Conservation (phyloP, 2,329 filamentous ascomycete genomes). For the Didymella pinodella region DNA sequence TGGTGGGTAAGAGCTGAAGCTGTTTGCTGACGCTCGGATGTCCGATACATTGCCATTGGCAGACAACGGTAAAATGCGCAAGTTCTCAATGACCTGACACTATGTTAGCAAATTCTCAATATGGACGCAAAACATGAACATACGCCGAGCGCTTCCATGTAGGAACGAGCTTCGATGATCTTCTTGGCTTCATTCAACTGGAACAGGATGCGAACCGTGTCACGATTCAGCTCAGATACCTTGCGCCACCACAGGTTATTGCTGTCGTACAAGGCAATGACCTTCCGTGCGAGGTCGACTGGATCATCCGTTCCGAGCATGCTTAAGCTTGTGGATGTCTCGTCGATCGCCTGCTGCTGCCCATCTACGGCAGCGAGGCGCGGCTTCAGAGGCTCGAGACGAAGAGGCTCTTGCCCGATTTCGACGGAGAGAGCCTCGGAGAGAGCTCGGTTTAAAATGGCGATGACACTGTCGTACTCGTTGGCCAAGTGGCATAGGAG, state of each 20-base stretch:
- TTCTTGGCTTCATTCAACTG: constrained; percentile 68
- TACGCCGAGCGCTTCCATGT: constrained; percentile 70
- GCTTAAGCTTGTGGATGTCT: constrained; percentile 61
- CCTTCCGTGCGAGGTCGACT: constrained; percentile 67
- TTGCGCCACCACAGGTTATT: constrained; percentile 68
- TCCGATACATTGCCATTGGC: constrained; percentile 76
- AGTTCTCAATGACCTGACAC: constrained; percentile 71
- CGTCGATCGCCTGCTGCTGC: constrained; percentile 36
- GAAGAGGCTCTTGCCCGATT: constrained; percentile 80
- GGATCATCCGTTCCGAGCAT: constrained; percentile 74
- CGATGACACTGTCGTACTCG: constrained; percentile 93
- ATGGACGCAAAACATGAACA: constrained; percentile 45
- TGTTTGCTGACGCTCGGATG: constrained; percentile 81
- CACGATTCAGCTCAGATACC: constrained; percentile 65
- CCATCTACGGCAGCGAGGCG: constrained; percentile 54
- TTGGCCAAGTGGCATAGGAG: constrained; percentile 92
- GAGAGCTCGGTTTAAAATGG: constrained; percentile 86
- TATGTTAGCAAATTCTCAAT: constrained; percentile 19
- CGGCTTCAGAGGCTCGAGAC: constrained; percentile 81
- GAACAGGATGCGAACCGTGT: constrained; percentile 66
- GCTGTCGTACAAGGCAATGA: constrained; percentile 67
- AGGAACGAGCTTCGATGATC: constrained; percentile 65
- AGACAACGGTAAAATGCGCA: constrained; percentile 82
- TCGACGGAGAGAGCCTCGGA: constrained; percentile 89
- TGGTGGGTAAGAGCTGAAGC: constrained; percentile 79